These are phyloP conservation scores for Globisporangium splendens DNA, from an alignment of 352 stramenopile genomes.

Conservation along the genomic window DNA sequence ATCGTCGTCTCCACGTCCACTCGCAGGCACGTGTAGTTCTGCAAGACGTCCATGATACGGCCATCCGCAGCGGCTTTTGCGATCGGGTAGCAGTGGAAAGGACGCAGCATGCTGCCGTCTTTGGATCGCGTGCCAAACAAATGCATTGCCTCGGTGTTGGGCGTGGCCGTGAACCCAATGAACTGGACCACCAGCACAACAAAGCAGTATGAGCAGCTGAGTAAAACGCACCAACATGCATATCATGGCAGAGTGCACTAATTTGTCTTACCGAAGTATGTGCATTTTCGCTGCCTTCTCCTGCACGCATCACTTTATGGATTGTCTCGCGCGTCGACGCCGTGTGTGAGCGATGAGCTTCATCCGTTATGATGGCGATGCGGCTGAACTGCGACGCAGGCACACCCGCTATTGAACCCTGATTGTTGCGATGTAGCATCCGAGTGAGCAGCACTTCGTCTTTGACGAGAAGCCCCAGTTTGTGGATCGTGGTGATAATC, in stretches of 20 bases:
- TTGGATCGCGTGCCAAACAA: slow-evolving; percentile 50
- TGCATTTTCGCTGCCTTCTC: slow-evolving; percentile 29
- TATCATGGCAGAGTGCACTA: background rate
- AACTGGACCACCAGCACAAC: slow-evolving; percentile 40
- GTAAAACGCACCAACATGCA: background rate
- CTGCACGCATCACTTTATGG: slow-evolving; percentile 55
- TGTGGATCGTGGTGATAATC: slow-evolving; percentile 82
- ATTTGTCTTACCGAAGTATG: slow-evolving; percentile 32
- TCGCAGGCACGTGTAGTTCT: slow-evolving; percentile 54
- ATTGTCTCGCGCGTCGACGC: slow-evolving; percentile 63
- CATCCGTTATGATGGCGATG: slow-evolving; percentile 79
- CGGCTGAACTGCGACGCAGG: slow-evolving; percentile 32
- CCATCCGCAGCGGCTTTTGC: slow-evolving; percentile 42
- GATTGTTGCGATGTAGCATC: slow-evolving; percentile 46
- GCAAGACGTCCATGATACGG: slow-evolving; percentile 62
- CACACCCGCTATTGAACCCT: too few species aligned
- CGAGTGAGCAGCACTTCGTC: slow-evolving; percentile 66
- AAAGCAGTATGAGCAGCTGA: slow-evolving; percentile 1
- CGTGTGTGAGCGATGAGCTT: slow-evolving; percentile 79
- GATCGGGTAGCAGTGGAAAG: slow-evolving; percentile 80
- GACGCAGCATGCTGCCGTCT: slow-evolving; percentile 14
- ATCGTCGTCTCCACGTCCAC: slow-evolving; percentile 59
- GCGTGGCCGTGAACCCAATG: slow-evolving; percentile 78
- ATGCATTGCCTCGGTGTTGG: slow-evolving; percentile 55
- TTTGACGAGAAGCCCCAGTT: slow-evolving; percentile 66